A percentile compares a stretch with the other conserved stretches of the same genome.
Evolutionary conservation across 192 early-diverging fungal species (phyloP).

Genomic region (Entomortierella lignicola): DNA sequence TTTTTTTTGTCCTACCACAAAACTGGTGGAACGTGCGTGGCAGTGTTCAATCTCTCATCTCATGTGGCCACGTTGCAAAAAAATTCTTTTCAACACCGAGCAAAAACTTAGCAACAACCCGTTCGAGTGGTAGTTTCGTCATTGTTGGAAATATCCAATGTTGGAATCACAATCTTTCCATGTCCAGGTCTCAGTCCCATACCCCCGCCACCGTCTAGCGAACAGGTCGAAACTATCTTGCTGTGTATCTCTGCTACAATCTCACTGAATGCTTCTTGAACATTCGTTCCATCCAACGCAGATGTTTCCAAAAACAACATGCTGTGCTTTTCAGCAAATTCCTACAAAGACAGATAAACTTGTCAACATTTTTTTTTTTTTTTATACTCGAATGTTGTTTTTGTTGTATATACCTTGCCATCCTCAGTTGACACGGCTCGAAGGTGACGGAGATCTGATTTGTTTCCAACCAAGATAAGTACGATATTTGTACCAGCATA

Average conservation of each 20-base stretch:
- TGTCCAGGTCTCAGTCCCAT: constrained; percentile 34
- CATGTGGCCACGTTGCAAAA: too few relatives aligned
- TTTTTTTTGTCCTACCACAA: too few relatives aligned
- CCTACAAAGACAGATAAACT: constrained; percentile 8
- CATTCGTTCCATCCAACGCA: constrained; percentile 80
- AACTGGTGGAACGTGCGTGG: too few relatives aligned
- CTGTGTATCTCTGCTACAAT: constrained; percentile 38
- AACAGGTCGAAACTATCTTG: constrained; percentile 17
- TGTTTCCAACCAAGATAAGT: constrained; percentile 94
- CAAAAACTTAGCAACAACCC: neutral
- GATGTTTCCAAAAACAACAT: constrained; percentile 88
- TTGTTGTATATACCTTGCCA: constrained; percentile 57
- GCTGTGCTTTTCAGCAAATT: constrained; percentile 79
- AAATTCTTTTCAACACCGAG: too few relatives aligned
- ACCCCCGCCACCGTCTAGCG: constrained; percentile 16
- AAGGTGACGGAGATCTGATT: constrained; percentile 81
- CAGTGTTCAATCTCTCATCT: too few relatives aligned
- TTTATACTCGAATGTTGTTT: too few relatives aligned
- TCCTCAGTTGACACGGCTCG: constrained; percentile 81
- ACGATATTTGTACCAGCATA: constrained; percentile 93
- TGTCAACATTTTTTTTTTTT: too few relatives aligned
- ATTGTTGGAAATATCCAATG: neutral
- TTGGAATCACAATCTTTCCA: constrained; percentile 29
- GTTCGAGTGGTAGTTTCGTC: constrained; percentile 1
- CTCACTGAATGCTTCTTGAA: constrained; percentile 76